Evolutionary conservation across 202 grass and related monocot species (phyloP).

Genomic region (Panicum virgatum): DNA sequence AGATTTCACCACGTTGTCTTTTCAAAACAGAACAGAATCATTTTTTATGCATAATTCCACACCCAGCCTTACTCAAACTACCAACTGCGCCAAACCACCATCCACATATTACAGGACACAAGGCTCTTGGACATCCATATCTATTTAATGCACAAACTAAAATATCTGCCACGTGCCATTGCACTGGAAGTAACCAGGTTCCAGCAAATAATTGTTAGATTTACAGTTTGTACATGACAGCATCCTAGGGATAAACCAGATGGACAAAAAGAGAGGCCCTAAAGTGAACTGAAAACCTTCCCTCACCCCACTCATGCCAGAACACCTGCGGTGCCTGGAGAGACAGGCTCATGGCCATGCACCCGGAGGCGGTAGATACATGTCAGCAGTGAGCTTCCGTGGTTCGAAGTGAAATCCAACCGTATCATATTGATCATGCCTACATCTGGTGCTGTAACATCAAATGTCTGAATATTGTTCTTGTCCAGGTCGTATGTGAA

Average conservation of each 20-base stretch:
- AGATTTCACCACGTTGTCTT: background rate
- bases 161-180: too few species aligned
- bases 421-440: conserved; percentile 61
- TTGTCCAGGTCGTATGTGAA: conserved; percentile 64
- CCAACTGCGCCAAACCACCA: background rate
- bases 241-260: conserved; percentile 34
- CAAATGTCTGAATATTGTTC: conserved; percentile 66
- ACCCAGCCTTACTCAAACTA: background rate
- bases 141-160: conserved; percentile 1
- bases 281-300: conserved; percentile 11
- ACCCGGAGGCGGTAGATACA: conserved; percentile 80
- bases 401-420: conserved; percentile 70
- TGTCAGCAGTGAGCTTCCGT: conserved; percentile 58
- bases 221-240: conserved; percentile 47
- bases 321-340: conserved; percentile 9
- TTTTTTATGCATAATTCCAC: background rate
- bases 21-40: background rate
- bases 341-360: conserved; percentile 50
- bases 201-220: conserved; percentile 17
- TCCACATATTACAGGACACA: background rate
- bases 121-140: background rate
- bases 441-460: conserved; percentile 21
- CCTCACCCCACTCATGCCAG: conserved; percentile 17
- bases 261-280: background rate
- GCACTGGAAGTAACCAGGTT: too few species aligned